phyloP scores from a whole-genome alignment of 179 eudicot genomes.

The Actinidia arguta region DNA sequence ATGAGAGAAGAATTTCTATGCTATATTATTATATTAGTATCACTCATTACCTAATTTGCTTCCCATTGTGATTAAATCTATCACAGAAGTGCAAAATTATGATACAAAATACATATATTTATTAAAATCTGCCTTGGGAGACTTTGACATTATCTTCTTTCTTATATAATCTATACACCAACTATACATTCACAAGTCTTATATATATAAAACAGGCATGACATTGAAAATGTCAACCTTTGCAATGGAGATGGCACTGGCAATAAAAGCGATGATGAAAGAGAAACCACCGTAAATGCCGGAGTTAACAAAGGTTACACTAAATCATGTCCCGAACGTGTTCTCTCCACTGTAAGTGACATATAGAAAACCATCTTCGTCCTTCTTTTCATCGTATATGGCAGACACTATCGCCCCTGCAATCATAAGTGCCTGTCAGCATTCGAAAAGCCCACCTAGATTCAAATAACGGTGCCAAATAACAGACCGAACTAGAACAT shows the following conservation, averaged over 20 bases:
- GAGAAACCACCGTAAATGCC: background rate
- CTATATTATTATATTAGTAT: too few species aligned
- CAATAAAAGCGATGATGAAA: background rate
- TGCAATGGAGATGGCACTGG: background rate
- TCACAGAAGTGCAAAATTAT: too few species aligned
- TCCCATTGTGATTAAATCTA: too few species aligned
- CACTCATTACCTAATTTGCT: too few species aligned
- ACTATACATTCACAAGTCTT: background rate
- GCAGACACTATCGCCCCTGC: constrained; percentile 87
- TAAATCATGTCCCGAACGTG: constrained; percentile 60
- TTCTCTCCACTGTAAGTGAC: constrained; percentile 97
- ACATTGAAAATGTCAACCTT: background rate
- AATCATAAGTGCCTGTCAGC: background rate
- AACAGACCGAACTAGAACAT: background rate
- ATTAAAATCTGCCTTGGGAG: background rate
- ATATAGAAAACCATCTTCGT: constrained; percentile 94
- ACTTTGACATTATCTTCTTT: background rate
- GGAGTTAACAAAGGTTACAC: background rate
- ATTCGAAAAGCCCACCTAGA: background rate
- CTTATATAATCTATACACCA: constrained; percentile 10
- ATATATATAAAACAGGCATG: background rate
- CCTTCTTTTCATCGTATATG: constrained; percentile 90
- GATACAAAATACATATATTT: background rate
- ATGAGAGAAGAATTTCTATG: too few species aligned
- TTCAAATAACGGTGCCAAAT: background rate